Percentiles rank a stretch among this genome's conserved stretches.
phyloP scores from a whole-genome alignment of 495 filamentous ascomycete genomes.

The Tetracladium setigerum region DNA sequence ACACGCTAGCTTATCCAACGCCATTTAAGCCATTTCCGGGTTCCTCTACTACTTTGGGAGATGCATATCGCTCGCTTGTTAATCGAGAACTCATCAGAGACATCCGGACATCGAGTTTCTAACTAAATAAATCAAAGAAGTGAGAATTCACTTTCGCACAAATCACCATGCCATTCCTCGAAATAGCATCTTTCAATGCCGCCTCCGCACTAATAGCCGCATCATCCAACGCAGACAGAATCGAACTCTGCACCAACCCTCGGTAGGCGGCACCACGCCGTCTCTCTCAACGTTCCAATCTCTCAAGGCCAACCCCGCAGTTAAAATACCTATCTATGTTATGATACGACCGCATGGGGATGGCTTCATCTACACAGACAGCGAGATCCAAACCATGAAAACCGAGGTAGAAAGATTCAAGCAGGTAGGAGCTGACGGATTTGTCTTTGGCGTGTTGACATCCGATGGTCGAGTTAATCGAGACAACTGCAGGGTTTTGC shows the following conservation, averaged over 20 bases:
- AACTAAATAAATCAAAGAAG: not conserved
- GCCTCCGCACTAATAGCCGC: constrained; percentile 34
- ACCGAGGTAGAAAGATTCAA: constrained; percentile 27
- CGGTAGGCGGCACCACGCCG: constrained; percentile 14
- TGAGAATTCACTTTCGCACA: not conserved
- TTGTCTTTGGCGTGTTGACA: constrained; percentile 42
- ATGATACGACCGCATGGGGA: constrained; percentile 42
- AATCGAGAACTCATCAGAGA: too few relatives aligned
- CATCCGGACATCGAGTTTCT: not conserved
- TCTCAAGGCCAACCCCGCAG: constrained; percentile 25
- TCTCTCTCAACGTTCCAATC: constrained; percentile 5
- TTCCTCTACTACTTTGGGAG: too few relatives aligned
- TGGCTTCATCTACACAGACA: constrained; percentile 32
- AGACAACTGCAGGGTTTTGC: constrained; percentile 29
- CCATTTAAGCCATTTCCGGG: too few relatives aligned
- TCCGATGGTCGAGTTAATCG: constrained; percentile 26
- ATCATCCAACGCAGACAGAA: constrained; percentile 35
- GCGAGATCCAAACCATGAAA: constrained; percentile 36
- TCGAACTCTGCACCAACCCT: constrained; percentile 33
- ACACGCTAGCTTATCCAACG: too few relatives aligned
- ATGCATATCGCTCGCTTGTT: too few relatives aligned
- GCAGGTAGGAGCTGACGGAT: constrained; percentile 32
- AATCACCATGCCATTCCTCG: constrained; percentile 23
- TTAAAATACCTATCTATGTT: constrained; percentile 36
- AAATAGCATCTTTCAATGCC: constrained; percentile 43